Base-by-base conservation (phyloP, 208 protist genomes). In the Crithidia sp. region DNA sequence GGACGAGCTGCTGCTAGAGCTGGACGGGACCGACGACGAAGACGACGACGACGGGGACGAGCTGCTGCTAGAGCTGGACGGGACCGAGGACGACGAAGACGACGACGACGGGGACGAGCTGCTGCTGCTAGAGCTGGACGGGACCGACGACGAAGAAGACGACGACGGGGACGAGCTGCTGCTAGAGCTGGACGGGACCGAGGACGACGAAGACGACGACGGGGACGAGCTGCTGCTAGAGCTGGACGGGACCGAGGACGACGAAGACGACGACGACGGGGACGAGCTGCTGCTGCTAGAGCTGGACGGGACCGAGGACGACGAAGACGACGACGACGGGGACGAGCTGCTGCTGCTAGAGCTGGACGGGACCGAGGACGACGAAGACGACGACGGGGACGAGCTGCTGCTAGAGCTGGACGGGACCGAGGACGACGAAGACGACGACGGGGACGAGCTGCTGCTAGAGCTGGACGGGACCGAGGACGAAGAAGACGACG, bases 241-340 rank as follows among this genome's bases (percentile, higher is more conserved):
- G n/a, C n/a, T n/a, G n/a, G n/a, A n/a, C n/a, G n/a, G n/a, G n/a
- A n/a, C n/a, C 62, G 62, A 49, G 5, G n/a, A 16, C 49, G 65
- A 70, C 65, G 65, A 70, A 9, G 65, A 70, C 0, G 64, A 68
- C 47, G 64, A 68, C 19, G 64, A 49, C 12, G n/a, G 8, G 50
- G 52, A 59, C 43, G 2, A 47, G 5, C 0, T 3, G 5, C 39
- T 45, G 56, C 39, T 61, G 39, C 56, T 44, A 14, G 56, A 61
- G 14, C 37, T 19, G 37, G 10, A 19, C 54, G 54, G 16, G 10
- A 28, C 50, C 14, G 50, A 17, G 14, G 54, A 39, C 54, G 52
- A 67, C 62, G 62, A 49, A n/a, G n/a, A 16, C 49, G 65, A 70
- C 65, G 65, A 70, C 40, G 65, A 70, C 0, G 64, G n/a, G n/a